Base-by-base conservation (phyloP, 1,284 basidiomycete genomes). In the Anthracocystis walkeri region DNA sequence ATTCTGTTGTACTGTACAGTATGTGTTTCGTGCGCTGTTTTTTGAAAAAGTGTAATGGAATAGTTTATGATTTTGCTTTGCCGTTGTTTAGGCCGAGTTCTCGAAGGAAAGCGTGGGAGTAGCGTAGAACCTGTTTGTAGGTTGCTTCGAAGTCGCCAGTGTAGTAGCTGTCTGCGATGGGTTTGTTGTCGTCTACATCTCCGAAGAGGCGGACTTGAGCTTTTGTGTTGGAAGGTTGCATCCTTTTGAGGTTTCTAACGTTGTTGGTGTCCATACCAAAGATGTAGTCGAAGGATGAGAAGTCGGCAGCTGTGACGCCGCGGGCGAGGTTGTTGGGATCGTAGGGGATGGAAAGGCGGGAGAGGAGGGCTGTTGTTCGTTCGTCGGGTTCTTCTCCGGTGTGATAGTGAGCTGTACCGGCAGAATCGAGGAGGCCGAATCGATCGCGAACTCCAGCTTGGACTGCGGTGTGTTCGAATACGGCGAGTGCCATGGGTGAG, bases 241-340 rank as follows among this genome's bases (percentile, higher is more conserved):
- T 83, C 10, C 74, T 59, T 20, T 80, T 65, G 8, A 88, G 78
- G 31, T 85, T 86, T 31, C 84, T 77, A 0, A 87, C 80, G 68
- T 87, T 87, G 81, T 80, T 69, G 16, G 64, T 61, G 69, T 83
- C 87, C 87, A 87, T 87, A 3, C 87, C 87, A 31, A 88, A 81
- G 56, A 88, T 87, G 73, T 86, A 86, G 79, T 87, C 83, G 66
- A 87, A 88, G 10, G 72, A 66, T 52, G 57, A 42, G 54, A 84
- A 88, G 79, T 88, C 87, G 11, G 56, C 20, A 8, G 52, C 48
- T 0, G 59, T 60, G 23, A 88, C 84, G 18, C 81, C 82, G 41
- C 87, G 81, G 1, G 87, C 87, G 2, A 76, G 67, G 48, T 82
- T 70, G 31, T 49, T 31, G 7, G 50, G 85, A 23, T 83, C 72